Conservation (phyloP, 164 flowering plant genomes). For the Dillenia turbinata region DNA sequence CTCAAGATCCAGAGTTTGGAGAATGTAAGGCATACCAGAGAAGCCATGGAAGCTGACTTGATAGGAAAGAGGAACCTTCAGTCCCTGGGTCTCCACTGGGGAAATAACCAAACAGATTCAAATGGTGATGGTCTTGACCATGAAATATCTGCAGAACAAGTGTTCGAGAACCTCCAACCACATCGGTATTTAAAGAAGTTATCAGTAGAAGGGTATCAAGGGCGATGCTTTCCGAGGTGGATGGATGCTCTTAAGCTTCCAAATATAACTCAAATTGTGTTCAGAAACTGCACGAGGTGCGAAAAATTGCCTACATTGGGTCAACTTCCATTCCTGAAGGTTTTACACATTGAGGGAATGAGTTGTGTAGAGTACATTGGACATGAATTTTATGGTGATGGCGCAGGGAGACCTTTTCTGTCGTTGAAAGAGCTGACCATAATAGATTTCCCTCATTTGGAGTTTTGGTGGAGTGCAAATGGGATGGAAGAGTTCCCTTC, state of each 20-base stretch:
- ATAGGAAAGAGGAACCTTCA: constrained; percentile 2
- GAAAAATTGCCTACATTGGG: too few relatives aligned
- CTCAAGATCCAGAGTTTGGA: constrained; percentile 8
- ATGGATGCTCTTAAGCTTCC: too few relatives aligned
- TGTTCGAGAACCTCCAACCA: neutral
- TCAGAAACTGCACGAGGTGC: too few relatives aligned
- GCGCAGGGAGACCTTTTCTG: constrained; percentile 1
- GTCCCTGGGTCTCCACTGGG: constrained; percentile 11
- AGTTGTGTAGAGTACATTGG: constrained; percentile 3
- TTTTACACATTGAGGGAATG: constrained; percentile 1
- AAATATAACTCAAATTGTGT: too few relatives aligned
- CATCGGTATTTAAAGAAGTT: neutral
- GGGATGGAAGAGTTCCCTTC: constrained; percentile 8
- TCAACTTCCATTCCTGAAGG: too few relatives aligned
- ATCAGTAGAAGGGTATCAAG: neutral
- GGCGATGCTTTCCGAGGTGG: too few relatives aligned
- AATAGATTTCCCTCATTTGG: constrained; percentile 4
- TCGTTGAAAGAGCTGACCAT: neutral
- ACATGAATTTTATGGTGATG: constrained; percentile 8
- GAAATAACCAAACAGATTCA: neutral
- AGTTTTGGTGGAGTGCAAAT: constrained; percentile 3
- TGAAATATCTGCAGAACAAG: neutral
- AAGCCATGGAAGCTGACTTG: neutral
- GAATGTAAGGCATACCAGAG: neutral
- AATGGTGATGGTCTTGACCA: neutral